Conservation (phyloP, 768 basidiomycete species). For the Boletus reticulatus region DNA sequence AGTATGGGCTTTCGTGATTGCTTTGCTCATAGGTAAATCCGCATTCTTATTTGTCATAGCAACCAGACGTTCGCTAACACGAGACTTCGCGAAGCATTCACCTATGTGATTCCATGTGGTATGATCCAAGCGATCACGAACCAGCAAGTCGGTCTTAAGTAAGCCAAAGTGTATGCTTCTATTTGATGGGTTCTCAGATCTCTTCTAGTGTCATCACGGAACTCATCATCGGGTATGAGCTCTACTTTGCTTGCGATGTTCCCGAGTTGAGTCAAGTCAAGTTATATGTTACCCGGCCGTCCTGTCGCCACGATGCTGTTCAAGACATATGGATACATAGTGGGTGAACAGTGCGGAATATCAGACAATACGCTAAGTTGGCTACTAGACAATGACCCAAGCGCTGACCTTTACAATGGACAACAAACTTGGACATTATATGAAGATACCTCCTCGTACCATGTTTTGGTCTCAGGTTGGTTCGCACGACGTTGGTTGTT, state of each 20-base stretch:
- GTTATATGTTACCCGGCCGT: slow-evolving; percentile 70
- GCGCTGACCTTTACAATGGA: slow-evolving; percentile 70
- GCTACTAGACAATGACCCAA: slow-evolving; percentile 30
- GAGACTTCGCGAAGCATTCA: slow-evolving; percentile 29
- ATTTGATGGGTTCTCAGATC: background rate
- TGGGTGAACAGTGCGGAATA: slow-evolving; percentile 2
- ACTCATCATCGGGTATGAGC: slow-evolving; percentile 59
- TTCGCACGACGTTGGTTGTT: background rate
- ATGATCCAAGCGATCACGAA: slow-evolving; percentile 75
- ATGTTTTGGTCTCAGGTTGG: slow-evolving; percentile 72
- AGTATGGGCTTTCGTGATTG: slow-evolving; percentile 65
- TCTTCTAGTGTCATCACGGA: slow-evolving; percentile 64
- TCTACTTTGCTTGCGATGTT: background rate
- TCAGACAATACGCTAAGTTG: background rate
- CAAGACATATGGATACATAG: slow-evolving; percentile 80
- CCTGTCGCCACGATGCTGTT: slow-evolving; percentile 86
- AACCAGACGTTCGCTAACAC: background rate
- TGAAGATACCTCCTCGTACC: slow-evolving; percentile 58
- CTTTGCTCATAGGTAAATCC: slow-evolving; percentile 49
- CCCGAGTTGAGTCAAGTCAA: slow-evolving; percentile 4
- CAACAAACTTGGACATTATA: slow-evolving; percentile 77
- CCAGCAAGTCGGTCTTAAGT: slow-evolving; percentile 70
- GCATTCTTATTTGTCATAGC: background rate
- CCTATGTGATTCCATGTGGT: slow-evolving; percentile 52
- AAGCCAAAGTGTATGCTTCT: background rate